Conservation (phyloP, 371 early-diverging fungal genomes). For the Syncephalastrum contaminatum region DNA sequence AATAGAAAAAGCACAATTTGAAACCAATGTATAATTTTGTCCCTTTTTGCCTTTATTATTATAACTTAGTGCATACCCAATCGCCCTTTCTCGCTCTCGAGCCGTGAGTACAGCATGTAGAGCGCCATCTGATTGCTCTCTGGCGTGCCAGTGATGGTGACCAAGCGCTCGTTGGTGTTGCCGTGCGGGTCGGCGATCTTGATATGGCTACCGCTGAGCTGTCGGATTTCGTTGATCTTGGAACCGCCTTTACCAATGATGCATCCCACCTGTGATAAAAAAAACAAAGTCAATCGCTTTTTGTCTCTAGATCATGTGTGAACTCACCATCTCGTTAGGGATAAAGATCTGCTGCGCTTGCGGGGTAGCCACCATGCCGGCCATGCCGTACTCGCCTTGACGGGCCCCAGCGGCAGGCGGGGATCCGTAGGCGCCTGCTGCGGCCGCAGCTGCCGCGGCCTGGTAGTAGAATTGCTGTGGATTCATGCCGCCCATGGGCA, state of each 20-base stretch:
- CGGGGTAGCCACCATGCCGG: conserved; percentile 27
- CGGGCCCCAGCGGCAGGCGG: conserved; percentile 22
- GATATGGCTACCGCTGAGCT: conserved; percentile 75
- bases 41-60: neutral
- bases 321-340: conserved; percentile 74
- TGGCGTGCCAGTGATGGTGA: conserved; percentile 80
- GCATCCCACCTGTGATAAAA: conserved; percentile 58
- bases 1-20: conserved; percentile 3
- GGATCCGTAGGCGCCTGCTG: conserved; percentile 17
- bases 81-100: conserved; percentile 75
- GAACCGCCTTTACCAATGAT: conserved; percentile 88
- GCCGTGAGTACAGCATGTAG: conserved; percentile 72
- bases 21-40: conserved; percentile 8
- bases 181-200: conserved; percentile 68
- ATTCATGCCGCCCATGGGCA: conserved; percentile 36
- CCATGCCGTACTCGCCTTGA: conserved; percentile 26
- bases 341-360: conserved; percentile 81
- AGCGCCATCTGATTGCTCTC: conserved; percentile 83
- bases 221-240: conserved; percentile 83
- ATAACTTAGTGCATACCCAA: conserved; percentile 27
- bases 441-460: conserved; percentile 21
- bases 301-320: neutral
- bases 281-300: neutral
- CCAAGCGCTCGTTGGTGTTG: conserved; percentile 67
- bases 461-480: conserved; percentile 36